Evolutionary conservation across 495 filamentous ascomycete genomes (phyloP).

Genomic region (Hypomontagnella submonticulosa): DNA sequence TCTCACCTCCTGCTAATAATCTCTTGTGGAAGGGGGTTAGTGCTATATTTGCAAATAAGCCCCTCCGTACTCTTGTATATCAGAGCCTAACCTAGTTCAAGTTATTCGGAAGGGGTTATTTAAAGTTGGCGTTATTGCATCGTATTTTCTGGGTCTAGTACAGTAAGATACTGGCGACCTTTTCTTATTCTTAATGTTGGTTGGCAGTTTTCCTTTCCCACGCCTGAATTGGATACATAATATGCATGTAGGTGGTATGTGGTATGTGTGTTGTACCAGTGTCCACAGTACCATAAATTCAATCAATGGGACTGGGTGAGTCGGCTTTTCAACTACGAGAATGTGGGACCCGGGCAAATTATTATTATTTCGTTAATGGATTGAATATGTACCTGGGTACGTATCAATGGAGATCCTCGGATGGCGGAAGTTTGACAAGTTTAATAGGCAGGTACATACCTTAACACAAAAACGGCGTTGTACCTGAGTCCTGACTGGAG

Average conservation of each 20-base stretch:
- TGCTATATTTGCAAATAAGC: slow-evolving; percentile 10
- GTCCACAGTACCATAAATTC: slow-evolving; percentile 21
- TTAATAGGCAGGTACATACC: not conserved
- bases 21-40: slow-evolving; percentile 19
- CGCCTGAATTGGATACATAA: slow-evolving; percentile 33
- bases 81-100: slow-evolving; percentile 41
- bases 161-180: slow-evolving; percentile 41
- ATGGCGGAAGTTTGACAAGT: no score
- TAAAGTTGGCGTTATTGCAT: slow-evolving; percentile 43
- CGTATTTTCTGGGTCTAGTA: slow-evolving; percentile 42
- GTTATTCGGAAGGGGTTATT: slow-evolving; percentile 27
- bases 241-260: slow-evolving; percentile 10
- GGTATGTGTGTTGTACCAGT: slow-evolving; percentile 29
- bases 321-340: no score
- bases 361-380: not conserved
- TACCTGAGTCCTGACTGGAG: no score
- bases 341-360: no score
- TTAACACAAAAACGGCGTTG: not conserved
- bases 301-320: not conserved
- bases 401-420: not conserved
- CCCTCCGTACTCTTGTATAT: slow-evolving; percentile 17
- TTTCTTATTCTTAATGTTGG: slow-evolving; percentile 21
- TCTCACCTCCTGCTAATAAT: slow-evolving; percentile 4
- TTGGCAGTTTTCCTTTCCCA: slow-evolving; percentile 32
- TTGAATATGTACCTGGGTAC: slow-evolving; percentile 2